These are phyloP conservation scores for Eleusine coracana DNA, from an alignment of 176 grass and related monocot species.

Conservation along the genomic window DNA sequence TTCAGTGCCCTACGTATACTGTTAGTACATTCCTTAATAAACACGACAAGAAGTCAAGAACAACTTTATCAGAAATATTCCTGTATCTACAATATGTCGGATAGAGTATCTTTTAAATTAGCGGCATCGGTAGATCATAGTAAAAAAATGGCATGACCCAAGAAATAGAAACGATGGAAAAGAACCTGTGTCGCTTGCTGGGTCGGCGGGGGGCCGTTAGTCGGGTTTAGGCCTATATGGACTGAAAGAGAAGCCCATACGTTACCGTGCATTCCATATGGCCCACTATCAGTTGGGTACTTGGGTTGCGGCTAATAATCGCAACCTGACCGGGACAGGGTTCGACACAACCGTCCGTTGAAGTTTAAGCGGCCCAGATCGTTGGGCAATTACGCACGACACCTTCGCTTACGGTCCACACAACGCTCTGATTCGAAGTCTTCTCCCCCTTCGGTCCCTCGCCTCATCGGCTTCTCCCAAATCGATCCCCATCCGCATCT, in stretches of 20 bases:
- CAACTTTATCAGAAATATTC: conserved; percentile 34
- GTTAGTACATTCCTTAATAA: conserved; percentile 16
- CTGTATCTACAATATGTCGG: conserved; percentile 44
- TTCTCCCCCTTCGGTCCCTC: not conserved
- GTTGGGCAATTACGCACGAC: not conserved
- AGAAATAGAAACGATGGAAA: not conserved
- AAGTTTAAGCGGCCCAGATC: not conserved
- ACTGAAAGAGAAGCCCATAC: not conserved
- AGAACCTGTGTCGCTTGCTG: not conserved
- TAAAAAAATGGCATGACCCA: not conserved
- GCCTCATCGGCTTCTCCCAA: not conserved
- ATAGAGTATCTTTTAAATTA: conserved; percentile 1
- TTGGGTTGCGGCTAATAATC: not conserved
- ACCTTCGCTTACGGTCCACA: conserved; percentile 13
- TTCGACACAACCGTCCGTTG: not conserved
- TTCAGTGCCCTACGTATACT: conserved; percentile 13
- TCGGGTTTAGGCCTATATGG: too few species aligned
- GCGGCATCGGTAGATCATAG: not conserved
- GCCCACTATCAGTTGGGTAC: not conserved
- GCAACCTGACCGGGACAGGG: not conserved
- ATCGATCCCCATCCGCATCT: not conserved
- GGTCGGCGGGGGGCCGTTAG: too few species aligned
- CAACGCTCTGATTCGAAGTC: conserved; percentile 1
- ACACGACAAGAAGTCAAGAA: conserved; percentile 40
- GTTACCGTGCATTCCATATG: not conserved